Evolutionary conservation across 2,329 filamentous ascomycete species (phyloP).

Genomic region (Lachnellula cervina): DNA sequence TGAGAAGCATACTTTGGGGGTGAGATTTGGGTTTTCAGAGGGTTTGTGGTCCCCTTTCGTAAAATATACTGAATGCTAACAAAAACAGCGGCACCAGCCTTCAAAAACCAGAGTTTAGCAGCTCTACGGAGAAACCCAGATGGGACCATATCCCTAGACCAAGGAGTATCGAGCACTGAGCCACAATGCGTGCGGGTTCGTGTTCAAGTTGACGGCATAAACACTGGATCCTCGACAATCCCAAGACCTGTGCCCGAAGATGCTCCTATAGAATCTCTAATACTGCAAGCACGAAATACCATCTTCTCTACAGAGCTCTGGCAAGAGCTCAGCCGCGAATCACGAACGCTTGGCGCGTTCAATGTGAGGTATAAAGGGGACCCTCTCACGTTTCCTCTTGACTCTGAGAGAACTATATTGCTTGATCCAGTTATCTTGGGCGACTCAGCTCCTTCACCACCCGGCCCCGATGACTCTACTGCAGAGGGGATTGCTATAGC

Average conservation of each 20-base stretch:
- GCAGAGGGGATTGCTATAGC: conserved; percentile 63
- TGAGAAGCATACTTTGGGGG: conserved; percentile 69
- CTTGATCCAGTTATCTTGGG: conserved; percentile 63
- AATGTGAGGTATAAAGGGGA: conserved; percentile 61
- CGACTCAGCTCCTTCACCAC: conserved; percentile 36
- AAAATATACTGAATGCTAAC: conserved; percentile 27
- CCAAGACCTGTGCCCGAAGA: conserved; percentile 52
- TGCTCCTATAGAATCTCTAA: conserved; percentile 59
- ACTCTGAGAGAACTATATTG: conserved; percentile 51
- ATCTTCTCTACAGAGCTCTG: conserved; percentile 83
- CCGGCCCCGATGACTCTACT: conserved; percentile 41
- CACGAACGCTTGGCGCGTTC: conserved; percentile 65
- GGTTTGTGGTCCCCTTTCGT: conserved; percentile 14
- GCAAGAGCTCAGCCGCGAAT: conserved; percentile 82
- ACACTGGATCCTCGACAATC: conserved; percentile 52
- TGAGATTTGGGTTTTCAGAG: conserved; percentile 85
- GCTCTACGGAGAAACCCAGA: conserved; percentile 70
- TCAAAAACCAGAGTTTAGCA: conserved; percentile 69
- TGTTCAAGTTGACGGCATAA: conserved; percentile 51
- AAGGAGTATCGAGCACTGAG: conserved; percentile 41
- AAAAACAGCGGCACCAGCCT: conserved; percentile 47
- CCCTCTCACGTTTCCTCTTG: conserved; percentile 50
- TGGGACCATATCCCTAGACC: conserved; percentile 71
- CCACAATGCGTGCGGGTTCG: conserved; percentile 63
- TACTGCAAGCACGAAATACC: conserved; percentile 72